Percentiles rank a stretch among this genome's conserved stretches.
These are phyloP conservation scores for Peribolospora baueri DNA, from an alignment of 768 basidiomycete species.

Conservation along the genomic window DNA sequence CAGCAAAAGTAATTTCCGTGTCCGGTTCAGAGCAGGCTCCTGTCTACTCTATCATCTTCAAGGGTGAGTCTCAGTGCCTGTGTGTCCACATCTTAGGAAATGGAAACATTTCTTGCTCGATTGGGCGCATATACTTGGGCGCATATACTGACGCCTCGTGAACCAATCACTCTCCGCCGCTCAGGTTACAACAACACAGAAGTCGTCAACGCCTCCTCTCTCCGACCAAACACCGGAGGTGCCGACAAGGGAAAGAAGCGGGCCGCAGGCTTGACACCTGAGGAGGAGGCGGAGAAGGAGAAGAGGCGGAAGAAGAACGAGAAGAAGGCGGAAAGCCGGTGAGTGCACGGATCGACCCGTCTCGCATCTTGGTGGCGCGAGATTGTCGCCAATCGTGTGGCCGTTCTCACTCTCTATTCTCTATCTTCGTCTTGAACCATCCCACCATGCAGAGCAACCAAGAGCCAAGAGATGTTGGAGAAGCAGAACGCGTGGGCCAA, in stretches of 20 bases:
- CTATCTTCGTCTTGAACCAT: no score
- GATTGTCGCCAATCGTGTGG: no score
- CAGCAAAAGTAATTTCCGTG: conserved; percentile 62
- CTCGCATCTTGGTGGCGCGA: no score
- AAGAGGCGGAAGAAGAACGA: conserved; percentile 85
- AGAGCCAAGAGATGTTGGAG: conserved; percentile 61
- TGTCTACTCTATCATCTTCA: conserved; percentile 72
- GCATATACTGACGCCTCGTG: no score
- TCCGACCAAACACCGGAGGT: not conserved
- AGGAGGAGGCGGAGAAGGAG: conserved; percentile 67
- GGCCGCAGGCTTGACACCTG: conserved; percentile 24
- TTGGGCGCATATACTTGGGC: no score
- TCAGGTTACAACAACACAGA: no score
- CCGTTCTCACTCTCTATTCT: no score
- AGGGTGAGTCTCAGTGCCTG: conserved; percentile 14
- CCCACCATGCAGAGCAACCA: conserved; percentile 14
- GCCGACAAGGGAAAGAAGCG: not conserved
- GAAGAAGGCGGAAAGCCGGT: conserved; percentile 63
- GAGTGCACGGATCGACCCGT: conserved; percentile 19
- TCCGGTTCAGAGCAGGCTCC: conserved; percentile 59
- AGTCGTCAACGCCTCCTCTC: no score
- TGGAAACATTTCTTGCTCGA: no score
- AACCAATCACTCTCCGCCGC: no score
- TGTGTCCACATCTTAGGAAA: no score
- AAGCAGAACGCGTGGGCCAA: conserved; percentile 82